Base-by-base conservation (phyloP, 306 rosid genomes). In the Castanea sativa region DNA sequence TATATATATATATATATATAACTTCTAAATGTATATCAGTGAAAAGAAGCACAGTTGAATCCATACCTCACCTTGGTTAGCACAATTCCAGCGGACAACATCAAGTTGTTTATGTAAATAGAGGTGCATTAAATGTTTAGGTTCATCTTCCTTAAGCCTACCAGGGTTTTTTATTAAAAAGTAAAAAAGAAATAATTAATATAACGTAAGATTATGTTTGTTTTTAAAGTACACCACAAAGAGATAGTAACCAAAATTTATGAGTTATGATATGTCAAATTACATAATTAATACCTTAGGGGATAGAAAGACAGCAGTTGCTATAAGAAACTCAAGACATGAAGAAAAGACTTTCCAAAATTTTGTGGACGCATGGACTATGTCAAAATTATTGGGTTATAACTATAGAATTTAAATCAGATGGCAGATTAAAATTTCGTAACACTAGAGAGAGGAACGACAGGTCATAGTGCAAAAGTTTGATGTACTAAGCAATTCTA, bases 21-120 rank as follows among this genome's bases (percentile, higher is more conserved):
- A 55, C 35, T 43, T 67, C 49, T 45, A 30, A 76, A 23, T 14
- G 20, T 69, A 73, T 55, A 73, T 53, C 70, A 55, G 70, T 20
- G n/a, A 51, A 30, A 16, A 68, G 73, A 16, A 79, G 73, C 3
- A 74, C 49, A 68, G 49, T 71, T n/a, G 73, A 84, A 73, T 69
- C 63, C 49, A 71, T 69, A 94, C 97, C 97, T 92, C 97, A 75
- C 92, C 88, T 80, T 92, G 97, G 86, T 92, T 90, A 83, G 88
- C 85, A 72, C 79, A 84, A 85, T 92, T 94, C 97, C 98, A 94
- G 78, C 82, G 85, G 55, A 91, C 92, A 74, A 69, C 85, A 81
- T 92, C 94, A 74, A 90, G 91, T 84, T 87, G 92, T 69, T 73
- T 85, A 75, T 73, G 32, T 43, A 80, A 74, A 71, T 88, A 81